Conservation (phyloP, 257 asterid species). For the Phtheirospermum japonicum region DNA sequence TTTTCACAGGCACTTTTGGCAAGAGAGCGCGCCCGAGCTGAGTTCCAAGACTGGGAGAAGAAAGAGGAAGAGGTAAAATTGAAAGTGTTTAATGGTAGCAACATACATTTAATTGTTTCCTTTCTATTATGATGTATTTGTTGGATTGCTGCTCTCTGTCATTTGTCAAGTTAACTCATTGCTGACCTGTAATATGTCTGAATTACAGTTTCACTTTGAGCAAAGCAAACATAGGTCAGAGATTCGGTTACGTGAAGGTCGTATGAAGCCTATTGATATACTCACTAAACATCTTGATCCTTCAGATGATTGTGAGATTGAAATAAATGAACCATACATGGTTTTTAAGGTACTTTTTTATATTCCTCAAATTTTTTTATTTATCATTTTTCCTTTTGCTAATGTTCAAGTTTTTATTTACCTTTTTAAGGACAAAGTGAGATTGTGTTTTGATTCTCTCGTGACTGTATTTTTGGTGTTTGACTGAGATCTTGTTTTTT, state of each 20-base stretch:
- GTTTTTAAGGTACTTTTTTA: conserved; percentile 60
- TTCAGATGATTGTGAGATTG: conserved; percentile 75
- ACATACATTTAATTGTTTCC: conserved; percentile 12
- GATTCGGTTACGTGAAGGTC: conserved; percentile 92
- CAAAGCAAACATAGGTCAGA: conserved; percentile 94
- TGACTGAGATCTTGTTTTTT: conserved; percentile 22
- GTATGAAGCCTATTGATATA: conserved; percentile 86
- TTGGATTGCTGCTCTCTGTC: neutral
- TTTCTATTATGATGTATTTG: conserved; percentile 12
- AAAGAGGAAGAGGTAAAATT: conserved; percentile 82
- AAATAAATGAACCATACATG: conserved; percentile 84
- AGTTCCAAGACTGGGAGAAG: conserved; percentile 99
- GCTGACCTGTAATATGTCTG: conserved; percentile 25
- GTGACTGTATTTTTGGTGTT: conserved; percentile 28
- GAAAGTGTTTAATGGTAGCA: conserved; percentile 6
- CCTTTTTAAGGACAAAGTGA: neutral
- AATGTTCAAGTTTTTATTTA: conserved; percentile 15
- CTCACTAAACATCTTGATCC: conserved; percentile 87
- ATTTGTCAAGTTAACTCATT: conserved; percentile 17
- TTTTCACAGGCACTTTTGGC: conserved; percentile 67
- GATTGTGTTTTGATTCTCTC: conserved; percentile 13
- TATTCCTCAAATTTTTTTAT: conserved; percentile 15
- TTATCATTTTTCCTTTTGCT: conserved; percentile 11
- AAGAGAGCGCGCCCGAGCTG: conserved; percentile 97
- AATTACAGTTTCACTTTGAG: conserved; percentile 85